A percentile compares a stretch with the other conserved stretches of the same genome.
These are phyloP conservation scores for Colletotrichum sp. DNA, from an alignment of 2,329 filamentous ascomycete species.

Conservation along the genomic window DNA sequence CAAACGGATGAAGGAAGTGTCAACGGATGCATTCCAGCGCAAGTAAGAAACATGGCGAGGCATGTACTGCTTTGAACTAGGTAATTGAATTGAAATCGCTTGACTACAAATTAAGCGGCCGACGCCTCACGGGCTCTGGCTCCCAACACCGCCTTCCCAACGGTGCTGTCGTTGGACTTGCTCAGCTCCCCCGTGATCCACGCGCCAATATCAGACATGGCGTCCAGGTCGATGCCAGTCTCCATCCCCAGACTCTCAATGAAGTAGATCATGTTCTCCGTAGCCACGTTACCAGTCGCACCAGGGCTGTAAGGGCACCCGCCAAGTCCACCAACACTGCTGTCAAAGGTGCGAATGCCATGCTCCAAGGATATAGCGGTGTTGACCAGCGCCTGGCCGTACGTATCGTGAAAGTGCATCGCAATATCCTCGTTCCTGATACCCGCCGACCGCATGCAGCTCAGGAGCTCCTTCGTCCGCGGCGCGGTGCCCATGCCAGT, in stretches of 20 bases:
- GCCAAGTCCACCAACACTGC: constrained; percentile 79
- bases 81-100: neutral
- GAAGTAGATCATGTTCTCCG: constrained; percentile 84
- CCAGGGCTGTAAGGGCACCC: constrained; percentile 87
- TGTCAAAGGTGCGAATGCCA: constrained; percentile 80
- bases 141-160: constrained; percentile 69
- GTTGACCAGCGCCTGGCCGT: constrained; percentile 85
- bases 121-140: constrained; percentile 38
- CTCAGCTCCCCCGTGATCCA: constrained; percentile 74
- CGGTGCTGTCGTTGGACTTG: constrained; percentile 67
- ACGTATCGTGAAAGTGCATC: constrained; percentile 90
- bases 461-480: constrained; percentile 67
- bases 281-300: constrained; percentile 85
- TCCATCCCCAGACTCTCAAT: constrained; percentile 75
- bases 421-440: constrained; percentile 75
- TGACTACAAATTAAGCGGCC: neutral
- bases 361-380: constrained; percentile 78
- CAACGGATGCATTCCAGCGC: neutral
- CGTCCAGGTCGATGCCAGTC: constrained; percentile 74
- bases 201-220: constrained; percentile 69
- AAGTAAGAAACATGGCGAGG: neutral
- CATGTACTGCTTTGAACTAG: neutral
- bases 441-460: constrained; percentile 68
- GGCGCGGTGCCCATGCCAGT: constrained; percentile 89
- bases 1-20: neutral